Percentiles rank a stretch among this genome's conserved stretches.
These are phyloP conservation scores for Penicillium vulpinum DNA, from an alignment of 2,329 filamentous ascomycete species.

Conservation along the genomic window DNA sequence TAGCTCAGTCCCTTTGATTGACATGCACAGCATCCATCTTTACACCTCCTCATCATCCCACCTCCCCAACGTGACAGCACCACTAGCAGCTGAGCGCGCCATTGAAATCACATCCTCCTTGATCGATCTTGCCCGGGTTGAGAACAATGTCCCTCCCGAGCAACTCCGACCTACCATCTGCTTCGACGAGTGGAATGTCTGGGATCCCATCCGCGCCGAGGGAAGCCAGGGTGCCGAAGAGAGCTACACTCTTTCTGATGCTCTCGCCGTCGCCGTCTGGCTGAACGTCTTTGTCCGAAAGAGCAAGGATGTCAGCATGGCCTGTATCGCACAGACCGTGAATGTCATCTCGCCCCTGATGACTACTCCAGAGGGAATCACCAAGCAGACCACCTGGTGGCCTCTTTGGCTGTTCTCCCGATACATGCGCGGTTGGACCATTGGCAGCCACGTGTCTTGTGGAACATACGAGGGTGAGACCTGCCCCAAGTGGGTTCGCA, in stretches of 20 bases:
- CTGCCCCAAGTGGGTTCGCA: slow-evolving; percentile 39
- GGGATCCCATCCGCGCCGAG: slow-evolving; percentile 70
- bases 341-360: slow-evolving; percentile 78
- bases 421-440: slow-evolving; percentile 71
- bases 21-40: slow-evolving; percentile 80
- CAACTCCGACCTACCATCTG: slow-evolving; percentile 70
- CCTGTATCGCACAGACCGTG: slow-evolving; percentile 74
- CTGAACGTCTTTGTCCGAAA: slow-evolving; percentile 76
- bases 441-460: slow-evolving; percentile 65
- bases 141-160: slow-evolving; percentile 57
- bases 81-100: slow-evolving; percentile 68
- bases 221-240: slow-evolving; percentile 73
- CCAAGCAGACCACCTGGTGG: slow-evolving; percentile 76
- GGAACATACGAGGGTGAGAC: slow-evolving; percentile 63
- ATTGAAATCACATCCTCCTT: slow-evolving; percentile 68
- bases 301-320: slow-evolving; percentile 70
- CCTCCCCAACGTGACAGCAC: slow-evolving; percentile 61
- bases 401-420: slow-evolving; percentile 67
- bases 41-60: slow-evolving; percentile 66
- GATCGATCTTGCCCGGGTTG: slow-evolving; percentile 72
- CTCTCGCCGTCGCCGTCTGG: slow-evolving; percentile 72
- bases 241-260: slow-evolving; percentile 71
- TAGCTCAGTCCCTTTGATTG: slow-evolving; percentile 54
- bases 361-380: slow-evolving; percentile 64
- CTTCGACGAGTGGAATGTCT: slow-evolving; percentile 86